Base-by-base conservation (phyloP, 371 early-diverging fungal species). In the Mucor mucedo region DNA sequence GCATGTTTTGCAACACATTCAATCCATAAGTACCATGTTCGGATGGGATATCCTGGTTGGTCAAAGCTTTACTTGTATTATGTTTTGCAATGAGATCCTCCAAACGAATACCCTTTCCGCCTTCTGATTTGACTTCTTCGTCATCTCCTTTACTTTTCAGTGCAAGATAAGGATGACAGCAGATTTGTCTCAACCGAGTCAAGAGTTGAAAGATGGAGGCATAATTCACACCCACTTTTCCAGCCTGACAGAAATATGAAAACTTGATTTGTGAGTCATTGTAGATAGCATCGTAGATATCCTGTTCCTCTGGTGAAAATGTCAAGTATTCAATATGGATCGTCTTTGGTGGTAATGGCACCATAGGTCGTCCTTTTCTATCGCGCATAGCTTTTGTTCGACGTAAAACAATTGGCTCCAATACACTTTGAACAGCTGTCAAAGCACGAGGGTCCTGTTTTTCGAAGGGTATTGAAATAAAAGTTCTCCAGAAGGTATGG, bases 341-440 rank as follows among this genome's bases (percentile, higher is more conserved):
- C 1, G 63, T 60, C 41, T 87, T 86, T 6, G 76, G 65, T 0
- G 92, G 92, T n/a, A 92, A 62, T 16, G 75, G 65, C 0, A 92
- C 80, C 59, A 92, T 86, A 0, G 82, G 79, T 14, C 85, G 73
- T 1, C 91, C 90, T 33, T 81, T 58, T 28, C 60, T 58, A 32
- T 84, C 83, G 3, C 78, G 76, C 77, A 85, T 87, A 5, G 78
- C 66, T 54, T 91, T 91, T 4, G 89, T 89, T 16, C 91, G 77
- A 16, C 90, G 80, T 14, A 91, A 65, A 0, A 89, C 83, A 38
- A 91, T 65, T 1, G 89, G 90, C 32, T 89, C 87, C 54, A 93
- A 62, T 1, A 93, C 87, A 1, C 81, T 75, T 30, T 91, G 88
- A 21, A 92, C 80, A 5, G 86, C 82, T 5, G 77, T 66, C 21